Conservation (phyloP, 495 filamentous ascomycete species). For the Xylaria cubensis region DNA sequence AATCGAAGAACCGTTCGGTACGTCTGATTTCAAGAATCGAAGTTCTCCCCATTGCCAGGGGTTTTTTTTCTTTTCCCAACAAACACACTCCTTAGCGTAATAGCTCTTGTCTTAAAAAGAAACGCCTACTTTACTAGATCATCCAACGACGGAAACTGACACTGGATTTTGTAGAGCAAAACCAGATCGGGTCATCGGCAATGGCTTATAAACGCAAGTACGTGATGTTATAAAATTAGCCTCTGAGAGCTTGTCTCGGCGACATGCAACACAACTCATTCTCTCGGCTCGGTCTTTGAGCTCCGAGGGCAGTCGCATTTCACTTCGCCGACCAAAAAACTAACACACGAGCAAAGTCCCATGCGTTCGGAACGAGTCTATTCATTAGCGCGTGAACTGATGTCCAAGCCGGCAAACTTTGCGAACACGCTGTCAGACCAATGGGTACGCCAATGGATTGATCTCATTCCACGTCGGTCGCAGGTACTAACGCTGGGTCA, state of each 20-base stretch:
- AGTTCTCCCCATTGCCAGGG: neutral
- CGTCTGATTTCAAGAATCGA: neutral
- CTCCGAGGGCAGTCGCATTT: neutral
- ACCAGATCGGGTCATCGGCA: slow-evolving; percentile 32
- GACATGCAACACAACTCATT: neutral
- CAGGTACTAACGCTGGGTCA: slow-evolving; percentile 4
- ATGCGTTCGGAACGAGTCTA: slow-evolving; percentile 90
- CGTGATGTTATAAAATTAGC: neutral
- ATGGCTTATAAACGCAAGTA: slow-evolving; percentile 89
- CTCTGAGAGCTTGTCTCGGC: neutral
- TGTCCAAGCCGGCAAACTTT: slow-evolving; percentile 70
- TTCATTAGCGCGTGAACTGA: slow-evolving; percentile 73
- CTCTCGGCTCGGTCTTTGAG: neutral
- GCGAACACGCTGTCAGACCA: slow-evolving; percentile 81
- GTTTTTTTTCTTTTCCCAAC: neutral
- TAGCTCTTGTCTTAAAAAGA: neutral
- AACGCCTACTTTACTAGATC: neutral
- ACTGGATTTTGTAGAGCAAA: neutral
- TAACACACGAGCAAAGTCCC: slow-evolving; percentile 28
- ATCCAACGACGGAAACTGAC: slow-evolving; percentile 19
- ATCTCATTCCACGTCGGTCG: slow-evolving; percentile 46
- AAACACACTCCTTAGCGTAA: neutral
- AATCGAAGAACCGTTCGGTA: slow-evolving; percentile 86
- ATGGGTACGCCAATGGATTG: slow-evolving; percentile 75
- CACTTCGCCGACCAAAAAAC: neutral